Base-by-base conservation (phyloP, 225 moss, liverwort and hornwort species). In the Sphagnum tenellum region DNA sequence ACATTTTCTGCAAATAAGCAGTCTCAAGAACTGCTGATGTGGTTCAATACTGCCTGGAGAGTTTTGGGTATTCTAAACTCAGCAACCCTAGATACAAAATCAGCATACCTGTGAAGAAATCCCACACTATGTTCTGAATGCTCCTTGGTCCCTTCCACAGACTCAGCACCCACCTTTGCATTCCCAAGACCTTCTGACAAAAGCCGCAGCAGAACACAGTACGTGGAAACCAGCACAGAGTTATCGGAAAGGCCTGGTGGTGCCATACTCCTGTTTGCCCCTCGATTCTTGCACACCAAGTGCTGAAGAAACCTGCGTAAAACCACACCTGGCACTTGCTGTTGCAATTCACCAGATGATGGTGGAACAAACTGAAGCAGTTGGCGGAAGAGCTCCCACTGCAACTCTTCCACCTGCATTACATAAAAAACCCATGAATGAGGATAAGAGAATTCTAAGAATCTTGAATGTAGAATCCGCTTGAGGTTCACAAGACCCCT, bases 181-280 rank as follows among this genome's bases (percentile, higher is more conserved):
- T 73, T 64, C 7, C 86, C 93, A 9, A 92, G 83, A 3, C 96
- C 96, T 67, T 98, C 92, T 0, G 96, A 98, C 63, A 98, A 69
- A n/a, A 98, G 90, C 3, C 92, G 88, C 48, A 98, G 85, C 14
- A 98, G 77, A 57, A 98, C 92, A 62, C 87, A 92, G 71, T 92
- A 93, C 0, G 90, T 81, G 60, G 96, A 89, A 14, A 98, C 90
- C 13, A 98, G 78, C 55, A 98, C 96, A 12, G 96, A 98, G 57
- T 98, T 98, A 72, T 98, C 96, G 9, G 96, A 98, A 11, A 98
- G 89, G 65, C 96, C 96, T 12, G 90, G 85, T 12, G 96, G 96
- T 62, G 96, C 88, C 72, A 93, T 85, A 64, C 91, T 98, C 74
- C 89, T 78, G 64, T 90, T 88, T 5, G 96, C 96, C 10, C 92